A percentile compares a stretch with the other conserved stretches of the same genome.
Conservation (phyloP, 192 early-diverging fungal genomes). For the Phycomyces nitens region DNA sequence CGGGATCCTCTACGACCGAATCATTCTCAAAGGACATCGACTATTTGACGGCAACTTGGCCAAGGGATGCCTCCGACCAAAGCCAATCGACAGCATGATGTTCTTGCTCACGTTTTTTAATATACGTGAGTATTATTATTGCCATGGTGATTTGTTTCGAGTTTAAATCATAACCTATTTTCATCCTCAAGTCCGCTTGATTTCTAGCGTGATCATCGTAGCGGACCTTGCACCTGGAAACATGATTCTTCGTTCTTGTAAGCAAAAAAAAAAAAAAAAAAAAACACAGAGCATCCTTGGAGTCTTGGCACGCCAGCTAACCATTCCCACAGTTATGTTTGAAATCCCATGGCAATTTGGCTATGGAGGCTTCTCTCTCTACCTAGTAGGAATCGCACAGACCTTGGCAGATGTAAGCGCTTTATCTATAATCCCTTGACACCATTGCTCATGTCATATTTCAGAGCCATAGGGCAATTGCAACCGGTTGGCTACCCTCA, state of each 20-base stretch:
- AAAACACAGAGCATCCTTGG: too few relatives aligned
- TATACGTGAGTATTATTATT: conserved; percentile 11
- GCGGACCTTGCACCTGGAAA: conserved; percentile 18
- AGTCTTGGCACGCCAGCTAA: too few relatives aligned
- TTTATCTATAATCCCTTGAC: too few relatives aligned
- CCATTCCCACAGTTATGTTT: conserved; percentile 27
- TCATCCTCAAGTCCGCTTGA: conserved; percentile 15
- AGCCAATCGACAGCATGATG: conserved; percentile 22
- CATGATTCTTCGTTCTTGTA: conserved; percentile 22
- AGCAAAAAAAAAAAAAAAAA: neutral
- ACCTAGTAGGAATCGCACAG: conserved; percentile 33
- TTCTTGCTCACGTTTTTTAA: conserved; percentile 21
- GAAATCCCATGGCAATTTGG: conserved; percentile 32
- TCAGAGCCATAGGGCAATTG: conserved; percentile 25
- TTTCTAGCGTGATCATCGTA: conserved; percentile 20
- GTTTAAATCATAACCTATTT: neutral
- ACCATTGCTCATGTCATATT: too few relatives aligned
- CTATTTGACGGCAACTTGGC: conserved; percentile 7
- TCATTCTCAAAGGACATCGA: conserved; percentile 24
- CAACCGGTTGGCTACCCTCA: conserved; percentile 25
- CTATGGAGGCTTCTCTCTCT: conserved; percentile 20
- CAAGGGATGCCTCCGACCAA: conserved; percentile 24
- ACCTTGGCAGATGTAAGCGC: conserved; percentile 30
- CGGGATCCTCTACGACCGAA: conserved; percentile 10
- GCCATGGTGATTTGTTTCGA: neutral